phyloP scores from a whole-genome alignment of 2,329 filamentous ascomycete species.

The Apiospora rasikravindrae region DNA sequence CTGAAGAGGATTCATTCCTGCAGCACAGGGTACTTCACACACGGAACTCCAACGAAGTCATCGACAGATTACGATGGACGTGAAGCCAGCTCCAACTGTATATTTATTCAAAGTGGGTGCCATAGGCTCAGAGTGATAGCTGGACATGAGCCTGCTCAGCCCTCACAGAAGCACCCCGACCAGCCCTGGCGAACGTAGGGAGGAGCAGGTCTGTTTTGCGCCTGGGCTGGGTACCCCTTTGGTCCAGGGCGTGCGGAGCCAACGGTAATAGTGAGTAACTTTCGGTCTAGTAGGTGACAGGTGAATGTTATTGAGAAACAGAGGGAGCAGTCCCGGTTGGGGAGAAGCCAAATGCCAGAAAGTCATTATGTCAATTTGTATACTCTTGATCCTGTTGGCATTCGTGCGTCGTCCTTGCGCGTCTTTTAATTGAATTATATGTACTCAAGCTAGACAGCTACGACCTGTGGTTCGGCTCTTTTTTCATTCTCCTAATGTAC shows the following conservation, averaged over 20 bases:
- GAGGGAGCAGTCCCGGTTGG: neutral
- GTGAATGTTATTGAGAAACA: neutral
- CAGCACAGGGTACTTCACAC: neutral
- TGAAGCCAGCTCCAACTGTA: neutral
- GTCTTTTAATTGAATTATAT: neutral
- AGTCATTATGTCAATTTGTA: neutral
- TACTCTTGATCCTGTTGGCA: neutral
- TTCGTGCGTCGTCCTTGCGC: neutral
- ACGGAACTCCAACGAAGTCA: neutral
- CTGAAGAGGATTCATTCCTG: neutral
- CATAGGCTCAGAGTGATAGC: neutral
- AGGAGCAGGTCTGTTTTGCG: neutral
- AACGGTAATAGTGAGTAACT: neutral
- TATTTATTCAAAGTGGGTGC: neutral
- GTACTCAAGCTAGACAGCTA: neutral
- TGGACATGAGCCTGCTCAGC: neutral
- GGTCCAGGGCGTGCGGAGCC: neutral
- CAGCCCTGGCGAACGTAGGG: neutral
- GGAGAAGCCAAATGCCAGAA: constrained; percentile 1
- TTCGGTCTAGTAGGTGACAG: neutral
- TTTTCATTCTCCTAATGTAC: neutral
- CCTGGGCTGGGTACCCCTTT: neutral
- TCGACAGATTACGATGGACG: neutral
- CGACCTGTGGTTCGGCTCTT: constrained; percentile 1
- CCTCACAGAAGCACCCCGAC: neutral